Base-by-base conservation (phyloP, 176 grass and related monocot genomes). In the Carex kokanica region DNA sequence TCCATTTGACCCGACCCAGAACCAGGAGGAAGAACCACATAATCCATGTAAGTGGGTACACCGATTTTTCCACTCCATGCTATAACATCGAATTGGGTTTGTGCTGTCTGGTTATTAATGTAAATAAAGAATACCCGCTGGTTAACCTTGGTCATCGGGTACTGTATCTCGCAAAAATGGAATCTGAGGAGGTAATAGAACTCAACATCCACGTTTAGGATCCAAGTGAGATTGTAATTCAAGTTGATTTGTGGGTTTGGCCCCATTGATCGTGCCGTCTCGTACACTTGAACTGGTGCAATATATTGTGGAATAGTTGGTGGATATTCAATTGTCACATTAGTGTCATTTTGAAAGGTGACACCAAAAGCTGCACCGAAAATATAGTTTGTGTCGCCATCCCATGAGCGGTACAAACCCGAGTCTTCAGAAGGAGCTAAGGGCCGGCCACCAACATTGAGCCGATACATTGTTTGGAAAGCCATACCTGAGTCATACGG, bases 131-230 rank as follows among this genome's bases (percentile, higher is more conserved):
- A 97, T 8, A 74, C 34, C 72, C 94, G 79, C 78, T 94, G 94
- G 45, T 97, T 97, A 0, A 13, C 0, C 74, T 81, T 85, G 1
- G 87, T 89, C 21, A 97, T 94, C 0, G 79, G 80, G 29, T 88
- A 91, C 55, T 97, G 86, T 43, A 89, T 94, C 88, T 97, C 94
- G 5, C 94, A 97, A 79, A 97, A 97, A 81, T 94, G 94, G 47
- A 97, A 84, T 80, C 94, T 88, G 2, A 97, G 34, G 3, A 97
- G 83, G 81, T 97, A 92, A 20, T 1, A 52, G 23, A 91, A 92
- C 5, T 83, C 90, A 2, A 85, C 90, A 79, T 97, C 94, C 17
- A 97, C 54, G 0, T 51, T 36, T 17, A 97, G 88, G 69, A 84
- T 74, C 94, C 94, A 97, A 21, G 94, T 92, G 25, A 97, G 94